Percentiles rank a stretch among this genome's conserved stretches.
phyloP scores from a whole-genome alignment of 2,329 filamentous ascomycete genomes.

The Aspergillus clavatus region DNA sequence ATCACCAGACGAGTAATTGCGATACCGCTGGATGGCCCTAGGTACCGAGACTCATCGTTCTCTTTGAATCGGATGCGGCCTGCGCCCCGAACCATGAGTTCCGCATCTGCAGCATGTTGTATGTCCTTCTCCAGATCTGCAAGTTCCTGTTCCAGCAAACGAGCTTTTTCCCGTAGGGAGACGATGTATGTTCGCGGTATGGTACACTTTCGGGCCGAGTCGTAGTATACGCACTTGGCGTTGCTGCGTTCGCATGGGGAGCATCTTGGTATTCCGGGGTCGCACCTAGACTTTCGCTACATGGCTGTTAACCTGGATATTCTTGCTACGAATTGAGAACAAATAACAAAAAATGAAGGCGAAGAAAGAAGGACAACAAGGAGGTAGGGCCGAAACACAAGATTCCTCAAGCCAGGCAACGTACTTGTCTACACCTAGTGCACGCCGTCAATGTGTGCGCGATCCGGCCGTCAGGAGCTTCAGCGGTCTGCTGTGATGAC shows the following conservation, averaged over 20 bases:
- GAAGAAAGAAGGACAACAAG: not conserved
- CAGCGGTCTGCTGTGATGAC: conserved; percentile 24
- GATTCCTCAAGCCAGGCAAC: conserved; percentile 14
- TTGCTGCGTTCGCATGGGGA: conserved; percentile 88
- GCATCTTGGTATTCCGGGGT: conserved; percentile 85
- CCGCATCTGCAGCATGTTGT: conserved; percentile 63
- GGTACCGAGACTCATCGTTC: conserved; percentile 80
- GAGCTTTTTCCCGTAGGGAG: conserved; percentile 80
- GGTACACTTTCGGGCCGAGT: conserved; percentile 77
- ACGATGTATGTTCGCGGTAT: conserved; percentile 91
- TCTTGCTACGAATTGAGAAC: not conserved
- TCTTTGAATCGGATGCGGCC: conserved; percentile 81
- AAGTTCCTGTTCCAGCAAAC: conserved; percentile 75
- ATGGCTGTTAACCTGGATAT: not conserved
- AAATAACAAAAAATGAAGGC: no score
- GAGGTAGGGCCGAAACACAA: conserved; percentile 3
- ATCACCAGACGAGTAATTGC: conserved; percentile 92
- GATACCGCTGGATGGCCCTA: conserved; percentile 92
- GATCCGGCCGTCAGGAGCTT: conserved; percentile 36
- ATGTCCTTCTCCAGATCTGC: conserved; percentile 74
- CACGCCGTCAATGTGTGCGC: conserved; percentile 48
- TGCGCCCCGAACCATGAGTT: conserved; percentile 81
- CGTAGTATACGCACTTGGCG: conserved; percentile 90
- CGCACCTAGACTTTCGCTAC: conserved; percentile 92
- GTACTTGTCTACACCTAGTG: conserved; percentile 47